phyloP scores from a whole-genome alignment of 768 basidiomycete genomes.

The Leucosporidium yakuticum region DNA sequence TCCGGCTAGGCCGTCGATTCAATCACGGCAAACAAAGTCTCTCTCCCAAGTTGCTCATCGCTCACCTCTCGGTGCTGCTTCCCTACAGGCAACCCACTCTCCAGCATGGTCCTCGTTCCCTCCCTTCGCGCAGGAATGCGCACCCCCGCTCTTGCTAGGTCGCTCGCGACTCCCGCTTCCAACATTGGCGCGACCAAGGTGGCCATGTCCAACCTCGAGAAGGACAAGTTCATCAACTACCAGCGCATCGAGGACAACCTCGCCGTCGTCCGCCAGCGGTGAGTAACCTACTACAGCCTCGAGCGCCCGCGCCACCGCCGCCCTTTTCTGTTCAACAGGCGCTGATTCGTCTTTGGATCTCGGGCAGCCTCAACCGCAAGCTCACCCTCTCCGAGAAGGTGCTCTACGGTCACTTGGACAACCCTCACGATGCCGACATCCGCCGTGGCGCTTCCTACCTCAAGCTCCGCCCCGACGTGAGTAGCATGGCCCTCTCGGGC shows the following conservation, averaged over 20 bases:
- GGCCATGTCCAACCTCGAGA: slow-evolving; percentile 45
- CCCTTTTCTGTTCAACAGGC: not conserved
- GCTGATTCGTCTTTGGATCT: not conserved
- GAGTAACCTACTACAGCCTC: slow-evolving; percentile 3
- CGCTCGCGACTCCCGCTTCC: slow-evolving; percentile 33
- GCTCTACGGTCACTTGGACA: slow-evolving; percentile 88
- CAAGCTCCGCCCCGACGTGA: slow-evolving; percentile 92
- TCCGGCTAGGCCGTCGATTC: too few relatives aligned
- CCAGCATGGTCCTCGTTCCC: slow-evolving; percentile 69
- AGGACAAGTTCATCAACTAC: slow-evolving; percentile 48
- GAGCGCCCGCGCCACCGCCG: not conserved
- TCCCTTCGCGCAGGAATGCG: slow-evolving; percentile 18
- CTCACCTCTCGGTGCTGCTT: too few relatives aligned
- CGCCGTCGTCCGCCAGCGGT: slow-evolving; percentile 59
- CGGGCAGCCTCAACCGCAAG: slow-evolving; percentile 36
- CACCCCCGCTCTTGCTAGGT: slow-evolving; percentile 20
- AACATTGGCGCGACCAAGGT: slow-evolving; percentile 44
- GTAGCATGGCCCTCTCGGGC: slow-evolving; percentile 43
- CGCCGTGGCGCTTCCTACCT: slow-evolving; percentile 88
- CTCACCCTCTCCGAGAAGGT: slow-evolving; percentile 40
- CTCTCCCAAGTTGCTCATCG: too few relatives aligned
- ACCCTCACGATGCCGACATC: slow-evolving; percentile 84
- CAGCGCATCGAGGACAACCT: slow-evolving; percentile 94
- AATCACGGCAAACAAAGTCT: too few relatives aligned
- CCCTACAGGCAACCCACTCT: too few relatives aligned